Base-by-base conservation (phyloP, 306 rosid genomes). In the Oemleria cerasiformis region DNA sequence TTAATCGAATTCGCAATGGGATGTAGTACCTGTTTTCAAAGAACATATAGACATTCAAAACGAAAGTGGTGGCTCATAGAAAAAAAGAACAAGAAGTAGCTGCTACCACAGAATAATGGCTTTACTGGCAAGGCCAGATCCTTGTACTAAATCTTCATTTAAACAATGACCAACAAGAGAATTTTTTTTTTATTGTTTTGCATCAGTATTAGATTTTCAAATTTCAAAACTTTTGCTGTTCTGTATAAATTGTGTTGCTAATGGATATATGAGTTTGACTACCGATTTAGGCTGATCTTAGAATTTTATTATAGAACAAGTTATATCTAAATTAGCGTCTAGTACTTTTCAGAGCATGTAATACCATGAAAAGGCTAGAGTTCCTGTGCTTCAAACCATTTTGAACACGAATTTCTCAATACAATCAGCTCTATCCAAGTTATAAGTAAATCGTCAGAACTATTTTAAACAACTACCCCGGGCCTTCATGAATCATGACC, bases 21-120 rank as follows among this genome's bases (percentile, higher is more conserved):
- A 77, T 91, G 97, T 64, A 95, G 84, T 42, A 95, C 96, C 99
- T 95, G 88, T 78, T 77, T 73, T 64, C 72, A 59, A 23, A 75
- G 74, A 19, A 59, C 58, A 57, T 25, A 41, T 6, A 39, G 69
- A 49, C 20, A 60, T 69, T 63, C 80, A 73, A 42, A 12, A 56
- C 54, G 73, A 55, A 63, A 23, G 63, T 75, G 51, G 41, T 75
- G 79, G 16, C 42, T 16, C 34, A 43, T 9, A 20, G 12, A 55
- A 68, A 39, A 10, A 10, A 41, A 51, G 56, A 47, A 43, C 57
- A 71, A 13, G 0, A 17, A 39, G 7, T 53, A 30, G 73, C 15
- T 0, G 41, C 5, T 40, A 17, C 20, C 39, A 7, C 8, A 68
- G 38, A 53, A 14, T 9, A 58, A 30, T 13, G 63, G 42, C 15